Evolutionary conservation across 305 asterid genomes (phyloP).

Genomic region (Solanum hybrid): DNA sequence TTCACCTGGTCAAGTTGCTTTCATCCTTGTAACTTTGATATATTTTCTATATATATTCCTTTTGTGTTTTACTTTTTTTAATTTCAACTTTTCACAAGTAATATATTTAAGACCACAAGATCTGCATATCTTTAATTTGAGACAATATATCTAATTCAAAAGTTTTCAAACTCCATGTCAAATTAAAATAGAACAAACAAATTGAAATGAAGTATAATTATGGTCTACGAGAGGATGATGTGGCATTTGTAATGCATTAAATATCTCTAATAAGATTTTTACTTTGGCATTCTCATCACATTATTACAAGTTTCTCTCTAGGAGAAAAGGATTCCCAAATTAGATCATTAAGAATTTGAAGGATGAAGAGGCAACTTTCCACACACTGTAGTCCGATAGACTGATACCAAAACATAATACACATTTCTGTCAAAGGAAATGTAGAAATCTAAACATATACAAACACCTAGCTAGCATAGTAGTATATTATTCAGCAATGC

Average conservation of each 20-base stretch:
- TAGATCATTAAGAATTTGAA: not conserved
- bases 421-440: not conserved
- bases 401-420: not conserved
- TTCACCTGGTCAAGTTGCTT: not conserved
- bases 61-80: not conserved
- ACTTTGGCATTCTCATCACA: not conserved
- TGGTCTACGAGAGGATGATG: not conserved
- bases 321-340: not conserved
- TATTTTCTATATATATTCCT: not conserved
- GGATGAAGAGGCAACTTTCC: not conserved
- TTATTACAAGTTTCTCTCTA: not conserved
- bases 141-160: not conserved
- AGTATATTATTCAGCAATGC: not conserved
- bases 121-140: not conserved
- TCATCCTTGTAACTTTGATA: not conserved
- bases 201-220: not conserved
- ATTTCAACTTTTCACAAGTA: not conserved
- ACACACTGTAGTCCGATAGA: not conserved
- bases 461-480: not conserved
- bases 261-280: not conserved
- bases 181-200: not conserved
- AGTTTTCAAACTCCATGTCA: not conserved
- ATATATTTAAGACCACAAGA: not conserved
- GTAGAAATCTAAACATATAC: not conserved
- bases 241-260: not conserved